Evolutionary conservation across 169 alveolate genomes (phyloP), one percentile per base, ranked within the genome.

Genomic region (Plasmodium malariae): DNA sequence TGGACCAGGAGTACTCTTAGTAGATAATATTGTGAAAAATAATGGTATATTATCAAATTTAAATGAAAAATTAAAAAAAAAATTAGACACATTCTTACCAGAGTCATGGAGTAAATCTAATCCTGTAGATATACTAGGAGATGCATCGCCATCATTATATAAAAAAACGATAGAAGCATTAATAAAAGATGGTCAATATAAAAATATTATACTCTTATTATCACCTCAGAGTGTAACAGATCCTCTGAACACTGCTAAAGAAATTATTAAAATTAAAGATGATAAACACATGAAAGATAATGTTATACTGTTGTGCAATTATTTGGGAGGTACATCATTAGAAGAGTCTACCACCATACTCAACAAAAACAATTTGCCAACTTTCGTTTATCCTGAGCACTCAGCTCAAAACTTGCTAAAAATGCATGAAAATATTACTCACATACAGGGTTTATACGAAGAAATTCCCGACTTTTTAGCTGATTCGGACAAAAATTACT

Each of bases 101-200:
- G 62, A 90, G 0, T 93, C 95, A 59, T 95, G 96, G 95, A 86
- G 95, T 83, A 92, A 89, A 32, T 78, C 92, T 30, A 95, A 95
- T 59, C 97, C 97, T 12, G 63, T 95, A n/a, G 97, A 95, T 45
- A 93, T 95, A 62, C 70, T 95, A 48, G 97, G 97, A 9, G 97
- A 95, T 91, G 97, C 97, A 26, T 85, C 94, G 26, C 95, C 95
- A 11, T 62, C 78, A 69, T 80, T 88, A 60, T 95, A 95, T 91
- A 93, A 92, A 54, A 89, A 93, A 62, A 83, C 94, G 30, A 55
- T 95, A 37, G 92, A 88, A 83, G 70, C 92, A n/a, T 62, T 93
- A 59, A 74, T 91, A 60, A 37, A 70, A 87, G 95, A 93, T 78
- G 92, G 89, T 3, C 92, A 92, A 68, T 87, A 88, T 69, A 94